Conservation (phyloP, 257 asterid species). For the Solanum sitiens region DNA sequence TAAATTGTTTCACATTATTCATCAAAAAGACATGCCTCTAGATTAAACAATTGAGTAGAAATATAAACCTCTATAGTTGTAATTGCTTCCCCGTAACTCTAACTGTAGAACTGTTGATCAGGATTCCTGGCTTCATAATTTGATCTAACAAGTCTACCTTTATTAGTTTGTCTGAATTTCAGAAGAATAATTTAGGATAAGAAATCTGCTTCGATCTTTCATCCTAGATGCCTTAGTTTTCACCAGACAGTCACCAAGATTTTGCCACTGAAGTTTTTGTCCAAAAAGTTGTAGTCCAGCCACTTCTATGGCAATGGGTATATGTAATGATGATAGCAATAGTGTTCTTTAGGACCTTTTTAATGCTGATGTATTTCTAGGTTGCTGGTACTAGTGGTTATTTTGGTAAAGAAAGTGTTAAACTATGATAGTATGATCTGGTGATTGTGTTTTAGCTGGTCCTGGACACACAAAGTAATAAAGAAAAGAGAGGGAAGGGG, state of each 20-base stretch:
- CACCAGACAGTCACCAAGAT: not conserved
- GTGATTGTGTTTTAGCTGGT: not conserved
- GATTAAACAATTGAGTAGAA: not conserved
- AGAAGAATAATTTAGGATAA: not conserved
- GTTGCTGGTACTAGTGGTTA: not conserved
- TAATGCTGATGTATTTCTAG: not conserved
- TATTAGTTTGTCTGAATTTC: not conserved
- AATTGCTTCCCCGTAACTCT: not conserved
- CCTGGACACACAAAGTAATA: not conserved
- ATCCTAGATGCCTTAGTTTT: not conserved
- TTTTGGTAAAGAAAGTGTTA: not conserved
- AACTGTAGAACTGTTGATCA: not conserved
- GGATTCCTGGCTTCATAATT: not conserved
- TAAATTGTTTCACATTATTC: not conserved
- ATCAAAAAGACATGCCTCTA: not conserved
- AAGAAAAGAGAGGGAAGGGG: not conserved
- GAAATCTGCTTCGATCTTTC: not conserved
- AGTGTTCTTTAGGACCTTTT: not conserved
- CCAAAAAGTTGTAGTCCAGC: not conserved
- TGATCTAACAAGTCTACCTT: not conserved
- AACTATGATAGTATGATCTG: not conserved
- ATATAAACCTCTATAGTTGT: not conserved
- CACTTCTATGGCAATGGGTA: not conserved
- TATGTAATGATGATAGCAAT: not conserved
- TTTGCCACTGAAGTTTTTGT: not conserved